phyloP scores from a whole-genome alignment of 2,329 filamentous ascomycete genomes.

The Blumeriella jaapii region DNA sequence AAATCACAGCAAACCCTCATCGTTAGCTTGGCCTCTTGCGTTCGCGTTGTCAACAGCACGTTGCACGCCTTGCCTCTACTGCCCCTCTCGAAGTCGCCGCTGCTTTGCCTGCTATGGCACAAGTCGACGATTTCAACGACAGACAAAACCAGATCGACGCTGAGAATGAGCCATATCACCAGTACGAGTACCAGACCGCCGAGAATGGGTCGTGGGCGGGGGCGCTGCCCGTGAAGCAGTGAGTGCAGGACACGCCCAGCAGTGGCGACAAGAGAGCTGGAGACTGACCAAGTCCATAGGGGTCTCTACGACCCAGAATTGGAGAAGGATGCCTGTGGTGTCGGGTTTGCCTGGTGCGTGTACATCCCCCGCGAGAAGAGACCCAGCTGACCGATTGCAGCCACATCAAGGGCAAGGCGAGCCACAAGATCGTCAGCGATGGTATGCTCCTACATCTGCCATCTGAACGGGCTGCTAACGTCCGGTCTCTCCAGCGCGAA shows the following conservation, averaged over 20 bases:
- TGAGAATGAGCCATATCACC: slow-evolving; percentile 47
- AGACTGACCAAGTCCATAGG: slow-evolving; percentile 25
- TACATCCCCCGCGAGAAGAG: background rate
- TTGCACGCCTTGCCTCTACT: background rate
- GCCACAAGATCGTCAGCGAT: slow-evolving; percentile 99
- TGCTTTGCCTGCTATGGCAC: slow-evolving; percentile 56
- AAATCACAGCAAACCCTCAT: slow-evolving; percentile 4
- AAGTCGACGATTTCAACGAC: slow-evolving; percentile 55
- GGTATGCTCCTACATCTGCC: slow-evolving; percentile 38
- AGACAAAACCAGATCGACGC: slow-evolving; percentile 51
- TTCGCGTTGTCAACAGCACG: slow-evolving; percentile 1
- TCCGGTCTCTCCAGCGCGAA: slow-evolving; percentile 50
- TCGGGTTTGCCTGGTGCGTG: slow-evolving; percentile 91
- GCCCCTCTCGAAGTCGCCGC: slow-evolving; percentile 18
- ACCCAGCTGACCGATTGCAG: slow-evolving; percentile 34
- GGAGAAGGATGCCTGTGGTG: slow-evolving; percentile 99
- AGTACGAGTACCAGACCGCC: slow-evolving; percentile 79
- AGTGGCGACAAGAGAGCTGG: slow-evolving; percentile 5
- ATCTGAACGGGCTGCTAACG: slow-evolving; percentile 25
- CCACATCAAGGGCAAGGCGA: slow-evolving; percentile 93
- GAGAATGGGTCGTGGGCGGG: slow-evolving; percentile 86
- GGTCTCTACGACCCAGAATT: slow-evolving; percentile 92
- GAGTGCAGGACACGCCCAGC: slow-evolving; percentile 24
- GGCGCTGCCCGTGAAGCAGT: slow-evolving; percentile 90
- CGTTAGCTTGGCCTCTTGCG: slow-evolving; percentile 1